phyloP scores from a whole-genome alignment of 208 protist genomes.

The Leishmania guyanensis region DNA sequence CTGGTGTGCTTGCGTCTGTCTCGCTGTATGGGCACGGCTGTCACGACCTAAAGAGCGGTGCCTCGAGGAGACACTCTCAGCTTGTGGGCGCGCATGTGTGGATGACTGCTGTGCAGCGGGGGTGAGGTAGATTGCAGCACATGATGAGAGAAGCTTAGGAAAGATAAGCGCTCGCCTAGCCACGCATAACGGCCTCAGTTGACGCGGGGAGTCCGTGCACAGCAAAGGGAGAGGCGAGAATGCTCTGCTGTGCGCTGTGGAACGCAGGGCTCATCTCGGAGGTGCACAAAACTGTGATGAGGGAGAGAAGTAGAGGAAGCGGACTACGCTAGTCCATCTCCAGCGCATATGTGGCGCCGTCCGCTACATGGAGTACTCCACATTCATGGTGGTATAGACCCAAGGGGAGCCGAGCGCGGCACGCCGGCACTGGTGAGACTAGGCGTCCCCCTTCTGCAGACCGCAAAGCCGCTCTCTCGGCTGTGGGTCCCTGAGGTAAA shows the following conservation, averaged over 20 bases:
- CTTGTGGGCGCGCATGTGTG: background rate
- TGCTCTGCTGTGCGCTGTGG: background rate
- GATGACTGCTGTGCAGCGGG: background rate
- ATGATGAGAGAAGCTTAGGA: too few species aligned
- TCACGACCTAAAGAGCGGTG: background rate
- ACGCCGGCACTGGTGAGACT: background rate
- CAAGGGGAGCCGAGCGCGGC: background rate
- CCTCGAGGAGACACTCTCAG: background rate
- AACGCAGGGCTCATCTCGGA: background rate
- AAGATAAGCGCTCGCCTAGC: too few species aligned
- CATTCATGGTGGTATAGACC: slow-evolving; percentile 48
- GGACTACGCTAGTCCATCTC: slow-evolving; percentile 24
- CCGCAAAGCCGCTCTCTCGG: background rate
- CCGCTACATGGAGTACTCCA: slow-evolving; percentile 41
- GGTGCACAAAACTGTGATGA: background rate
- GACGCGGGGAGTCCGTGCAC: too few species aligned
- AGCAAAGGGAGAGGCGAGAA: too few species aligned
- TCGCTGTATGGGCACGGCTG: background rate
- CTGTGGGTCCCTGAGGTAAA: background rate
- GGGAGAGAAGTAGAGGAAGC: background rate
- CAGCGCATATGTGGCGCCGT: slow-evolving; percentile 35
- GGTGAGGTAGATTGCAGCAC: too few species aligned
- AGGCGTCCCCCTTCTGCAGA: background rate
- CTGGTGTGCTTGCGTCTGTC: background rate
- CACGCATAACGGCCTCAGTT: too few species aligned